A percentile compares a stretch with the other conserved stretches of the same genome.
phyloP scores from a whole-genome alignment of 75 land plant genomes.

The Sequoia sempervirens region DNA sequence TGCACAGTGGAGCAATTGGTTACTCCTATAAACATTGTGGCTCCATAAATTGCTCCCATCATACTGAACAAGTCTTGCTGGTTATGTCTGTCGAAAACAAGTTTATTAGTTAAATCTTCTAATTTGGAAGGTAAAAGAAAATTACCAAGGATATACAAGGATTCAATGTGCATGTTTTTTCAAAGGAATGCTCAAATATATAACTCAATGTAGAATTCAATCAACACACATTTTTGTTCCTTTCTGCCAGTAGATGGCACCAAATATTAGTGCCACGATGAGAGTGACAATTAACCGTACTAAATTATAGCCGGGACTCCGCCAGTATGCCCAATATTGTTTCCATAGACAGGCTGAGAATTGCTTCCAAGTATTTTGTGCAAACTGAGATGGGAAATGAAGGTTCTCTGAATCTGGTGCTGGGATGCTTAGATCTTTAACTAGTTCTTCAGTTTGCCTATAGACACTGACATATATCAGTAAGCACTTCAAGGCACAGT shows the following conservation, averaged over 20 bases:
- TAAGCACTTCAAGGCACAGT: too few relatives aligned
- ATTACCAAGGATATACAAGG: not conserved
- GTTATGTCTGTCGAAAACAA: slow-evolving; percentile 14
- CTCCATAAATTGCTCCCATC: slow-evolving; percentile 34
- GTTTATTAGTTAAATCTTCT: not conserved
- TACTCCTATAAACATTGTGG: slow-evolving; percentile 30
- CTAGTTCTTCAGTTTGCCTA: slow-evolving; percentile 36
- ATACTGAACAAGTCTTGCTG: slow-evolving; percentile 21
- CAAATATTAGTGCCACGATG: slow-evolving; percentile 37
- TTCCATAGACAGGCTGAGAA: slow-evolving; percentile 51
- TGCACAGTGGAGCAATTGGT: slow-evolving; percentile 34
- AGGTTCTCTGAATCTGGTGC: slow-evolving; percentile 38
- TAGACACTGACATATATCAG: not conserved
- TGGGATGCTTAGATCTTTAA: slow-evolving; percentile 48
- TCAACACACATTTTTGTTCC: slow-evolving; percentile 51
- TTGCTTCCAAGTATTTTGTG: slow-evolving; percentile 26
- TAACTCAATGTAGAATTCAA: not conserved
- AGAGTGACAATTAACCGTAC: slow-evolving; percentile 50
- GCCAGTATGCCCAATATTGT: slow-evolving; percentile 69
- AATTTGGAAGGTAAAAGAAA: not conserved
- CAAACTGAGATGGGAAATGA: slow-evolving; percentile 46
- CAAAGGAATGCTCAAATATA: slow-evolving; percentile 6
- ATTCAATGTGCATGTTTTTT: not conserved
- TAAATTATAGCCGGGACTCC: slow-evolving; percentile 61
- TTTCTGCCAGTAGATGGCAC: slow-evolving; percentile 57